phyloP scores from a whole-genome alignment of 257 asterid species.

The Misopates orontium region DNA sequence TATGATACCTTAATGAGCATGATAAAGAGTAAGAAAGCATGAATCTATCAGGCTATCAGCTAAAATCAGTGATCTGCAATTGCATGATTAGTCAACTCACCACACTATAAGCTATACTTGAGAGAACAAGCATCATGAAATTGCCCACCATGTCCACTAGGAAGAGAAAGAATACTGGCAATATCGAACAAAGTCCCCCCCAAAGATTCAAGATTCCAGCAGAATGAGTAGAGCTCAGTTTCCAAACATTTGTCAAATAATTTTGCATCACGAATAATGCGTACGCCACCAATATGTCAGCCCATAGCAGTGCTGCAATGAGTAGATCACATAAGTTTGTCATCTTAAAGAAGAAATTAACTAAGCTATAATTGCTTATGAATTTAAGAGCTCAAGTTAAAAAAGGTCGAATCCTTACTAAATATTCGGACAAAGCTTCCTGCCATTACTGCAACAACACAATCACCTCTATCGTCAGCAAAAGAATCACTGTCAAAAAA shows the following conservation, averaged over 20 bases:
- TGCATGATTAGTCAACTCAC: constrained; percentile 32
- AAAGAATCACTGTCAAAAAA: neutral
- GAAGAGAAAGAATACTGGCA: constrained; percentile 45
- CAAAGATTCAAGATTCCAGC: constrained; percentile 55
- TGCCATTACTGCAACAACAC: constrained; percentile 22
- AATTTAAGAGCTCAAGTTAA: neutral
- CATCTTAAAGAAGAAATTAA: neutral
- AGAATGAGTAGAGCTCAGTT: constrained; percentile 48
- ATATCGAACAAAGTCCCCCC: constrained; percentile 38
- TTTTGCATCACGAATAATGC: constrained; percentile 60
- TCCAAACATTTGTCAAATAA: constrained; percentile 68
- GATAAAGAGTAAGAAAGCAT: neutral
- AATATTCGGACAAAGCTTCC: constrained; percentile 40
- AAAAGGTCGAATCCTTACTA: constrained; percentile 28
- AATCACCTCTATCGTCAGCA: constrained; percentile 11
- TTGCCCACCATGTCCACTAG: constrained; percentile 43
- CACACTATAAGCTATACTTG: constrained; percentile 46
- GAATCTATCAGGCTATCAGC: too few species aligned
- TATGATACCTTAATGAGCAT: neutral
- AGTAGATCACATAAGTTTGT: too few species aligned
- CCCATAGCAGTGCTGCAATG: constrained; percentile 37
- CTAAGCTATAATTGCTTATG: neutral
- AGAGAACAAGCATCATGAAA: constrained; percentile 44
- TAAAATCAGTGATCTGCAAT: too few species aligned
- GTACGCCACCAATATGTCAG: constrained; percentile 35